Conservation (phyloP, 2,329 filamentous ascomycete genomes). For the Colletotrichum plurivorum region DNA sequence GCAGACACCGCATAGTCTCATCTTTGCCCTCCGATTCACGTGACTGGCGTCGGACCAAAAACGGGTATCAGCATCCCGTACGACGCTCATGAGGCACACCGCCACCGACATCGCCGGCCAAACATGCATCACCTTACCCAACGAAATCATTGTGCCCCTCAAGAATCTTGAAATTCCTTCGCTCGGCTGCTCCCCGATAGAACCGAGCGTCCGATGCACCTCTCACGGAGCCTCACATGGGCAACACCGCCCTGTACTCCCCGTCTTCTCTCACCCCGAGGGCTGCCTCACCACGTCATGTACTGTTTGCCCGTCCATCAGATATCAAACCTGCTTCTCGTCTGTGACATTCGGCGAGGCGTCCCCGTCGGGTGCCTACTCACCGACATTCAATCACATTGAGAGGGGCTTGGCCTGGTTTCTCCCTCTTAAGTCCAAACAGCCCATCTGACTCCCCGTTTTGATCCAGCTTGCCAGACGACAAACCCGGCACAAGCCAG, state of each 20-base stretch:
- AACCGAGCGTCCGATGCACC: slow-evolving; percentile 7
- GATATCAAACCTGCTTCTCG: not conserved
- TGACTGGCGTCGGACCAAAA: not conserved
- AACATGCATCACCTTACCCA: not conserved
- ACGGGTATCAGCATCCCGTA: not conserved
- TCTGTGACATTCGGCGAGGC: not conserved
- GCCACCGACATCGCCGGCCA: not conserved
- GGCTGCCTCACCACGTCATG: slow-evolving; percentile 14
- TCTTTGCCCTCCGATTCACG: not conserved
- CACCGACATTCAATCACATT: slow-evolving; percentile 24
- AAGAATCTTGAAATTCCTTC: not conserved
- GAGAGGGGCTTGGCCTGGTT: not conserved
- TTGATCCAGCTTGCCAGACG: not conserved
- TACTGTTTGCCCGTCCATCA: slow-evolving; percentile 11
- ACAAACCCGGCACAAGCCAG: not conserved
- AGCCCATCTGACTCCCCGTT: not conserved
- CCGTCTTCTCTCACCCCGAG: not conserved
- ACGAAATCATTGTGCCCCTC: not conserved
- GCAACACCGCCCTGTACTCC: not conserved
- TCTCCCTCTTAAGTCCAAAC: not conserved
- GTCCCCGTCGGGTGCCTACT: slow-evolving; percentile 15
- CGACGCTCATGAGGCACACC: not conserved
- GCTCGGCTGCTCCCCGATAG: not conserved
- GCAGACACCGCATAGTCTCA: not conserved
- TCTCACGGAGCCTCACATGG: slow-evolving; percentile 10